Percentiles rank a stretch among this genome's conserved stretches.
Evolutionary conservation across 2,329 filamentous ascomycete genomes (phyloP).

Genomic region (Talaromyces sp.): DNA sequence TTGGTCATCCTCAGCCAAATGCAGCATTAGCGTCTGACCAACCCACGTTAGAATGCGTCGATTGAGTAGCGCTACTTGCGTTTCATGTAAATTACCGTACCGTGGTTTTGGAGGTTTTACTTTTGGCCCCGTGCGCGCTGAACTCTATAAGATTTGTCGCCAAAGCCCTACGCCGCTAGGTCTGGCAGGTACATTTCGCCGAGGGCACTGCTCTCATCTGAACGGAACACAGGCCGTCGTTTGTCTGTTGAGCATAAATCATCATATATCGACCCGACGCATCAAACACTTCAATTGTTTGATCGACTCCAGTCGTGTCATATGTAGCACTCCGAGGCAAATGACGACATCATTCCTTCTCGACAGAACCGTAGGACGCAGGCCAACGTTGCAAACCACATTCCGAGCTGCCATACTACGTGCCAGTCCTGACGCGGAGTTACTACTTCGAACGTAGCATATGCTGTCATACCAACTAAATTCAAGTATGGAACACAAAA

Average conservation of each 20-base stretch:
- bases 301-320: background rate
- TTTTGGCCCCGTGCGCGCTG: background rate
- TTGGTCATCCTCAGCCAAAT: background rate
- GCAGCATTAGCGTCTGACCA: background rate
- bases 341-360: background rate
- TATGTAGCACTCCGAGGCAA: background rate
- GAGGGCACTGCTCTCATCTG: background rate
- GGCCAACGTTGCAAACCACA: background rate
- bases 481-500: background rate
- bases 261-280: background rate
- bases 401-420: background rate
- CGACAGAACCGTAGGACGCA: background rate
- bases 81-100: slow-evolving; percentile 7
- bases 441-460: background rate
- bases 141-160: slow-evolving; percentile 1
- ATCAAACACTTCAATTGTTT: background rate
- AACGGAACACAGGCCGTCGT: background rate
- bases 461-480: background rate
- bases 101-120: background rate
- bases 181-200: background rate
- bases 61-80: background rate
- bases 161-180: background rate
- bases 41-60: background rate
- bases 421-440: background rate
- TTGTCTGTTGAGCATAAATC: background rate